These are phyloP conservation scores for Malassezia japonica DNA, from an alignment of 1,284 basidiomycete genomes.

Conservation along the genomic window DNA sequence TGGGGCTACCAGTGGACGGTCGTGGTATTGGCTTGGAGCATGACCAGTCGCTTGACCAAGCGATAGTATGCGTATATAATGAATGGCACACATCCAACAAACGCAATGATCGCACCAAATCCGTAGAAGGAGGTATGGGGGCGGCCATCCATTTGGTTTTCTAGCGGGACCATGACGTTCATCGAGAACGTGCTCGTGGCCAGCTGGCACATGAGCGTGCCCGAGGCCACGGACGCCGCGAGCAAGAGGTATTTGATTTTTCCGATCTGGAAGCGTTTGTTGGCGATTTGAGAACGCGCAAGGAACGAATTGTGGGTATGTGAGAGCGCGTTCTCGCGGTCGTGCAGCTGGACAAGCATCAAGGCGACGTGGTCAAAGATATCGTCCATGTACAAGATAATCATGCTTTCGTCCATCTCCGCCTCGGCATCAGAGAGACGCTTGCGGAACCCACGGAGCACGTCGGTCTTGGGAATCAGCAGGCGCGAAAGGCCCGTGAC, in stretches of 20 bases:
- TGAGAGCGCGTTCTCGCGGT: constrained; percentile 78
- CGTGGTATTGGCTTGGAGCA: neutral
- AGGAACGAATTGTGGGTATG: constrained; percentile 80
- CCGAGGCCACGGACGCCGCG: constrained; percentile 63
- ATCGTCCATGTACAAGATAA: constrained; percentile 69
- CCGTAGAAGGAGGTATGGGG: neutral
- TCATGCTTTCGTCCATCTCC: constrained; percentile 19
- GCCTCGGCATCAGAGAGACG: constrained; percentile 53
- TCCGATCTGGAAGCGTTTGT: constrained; percentile 46
- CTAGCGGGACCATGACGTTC: constrained; percentile 51
- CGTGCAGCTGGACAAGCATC: constrained; percentile 71
- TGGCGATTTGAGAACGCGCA: constrained; percentile 62
- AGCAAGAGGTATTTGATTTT: constrained; percentile 46
- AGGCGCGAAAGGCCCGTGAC: constrained; percentile 72
- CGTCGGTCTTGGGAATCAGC: constrained; percentile 70
- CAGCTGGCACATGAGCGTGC: constrained; percentile 52
- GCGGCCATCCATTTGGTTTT: neutral
- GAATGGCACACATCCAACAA: neutral
- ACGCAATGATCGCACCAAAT: constrained; percentile 2
- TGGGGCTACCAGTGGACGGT: constrained; percentile 1
- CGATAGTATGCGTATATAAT: constrained; percentile 2
- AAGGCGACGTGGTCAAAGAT: constrained; percentile 88
- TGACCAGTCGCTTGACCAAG: neutral
- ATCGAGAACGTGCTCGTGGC: constrained; percentile 33
- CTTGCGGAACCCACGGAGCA: constrained; percentile 70